phyloP scores from a whole-genome alignment of 2,329 filamentous ascomycete species.

The Bipolaris sorokiniana region DNA sequence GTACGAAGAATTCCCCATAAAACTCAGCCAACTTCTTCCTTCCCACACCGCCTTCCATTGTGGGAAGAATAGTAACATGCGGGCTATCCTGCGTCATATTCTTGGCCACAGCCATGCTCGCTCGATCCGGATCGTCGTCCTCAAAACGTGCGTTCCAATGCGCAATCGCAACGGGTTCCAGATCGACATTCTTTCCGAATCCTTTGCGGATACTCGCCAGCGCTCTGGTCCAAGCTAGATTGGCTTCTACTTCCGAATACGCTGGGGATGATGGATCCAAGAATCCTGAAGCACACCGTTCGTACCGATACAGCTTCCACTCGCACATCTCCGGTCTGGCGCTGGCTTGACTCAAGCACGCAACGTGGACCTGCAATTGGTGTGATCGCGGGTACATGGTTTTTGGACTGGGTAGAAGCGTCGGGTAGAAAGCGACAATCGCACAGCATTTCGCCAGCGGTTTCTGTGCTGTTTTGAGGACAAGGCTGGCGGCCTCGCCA shows the following conservation, averaged over 20 bases:
- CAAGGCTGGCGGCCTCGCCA: conserved; percentile 49
- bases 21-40: conserved; percentile 55
- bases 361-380: conserved; percentile 51
- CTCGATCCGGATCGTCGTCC: conserved; percentile 38
- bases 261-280: conserved; percentile 50
- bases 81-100: conserved; percentile 44
- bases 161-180: conserved; percentile 42
- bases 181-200: conserved; percentile 46
- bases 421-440: conserved; percentile 54
- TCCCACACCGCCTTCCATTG: conserved; percentile 53
- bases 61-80: conserved; percentile 50
- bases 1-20: conserved; percentile 64
- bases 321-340: conserved; percentile 42
- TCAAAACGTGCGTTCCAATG: conserved; percentile 47
- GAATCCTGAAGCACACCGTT: conserved; percentile 48
- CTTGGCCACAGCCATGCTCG: conserved; percentile 38
- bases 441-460: conserved; percentile 50
- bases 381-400: conserved; percentile 49
- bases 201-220: conserved; percentile 46
- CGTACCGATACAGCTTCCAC: conserved; percentile 51
- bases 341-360: conserved; percentile 44
- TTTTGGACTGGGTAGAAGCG: conserved; percentile 45
- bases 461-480: conserved; percentile 51
- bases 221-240: conserved; percentile 53
- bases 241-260: conserved; percentile 51